A percentile compares a stretch with the other conserved stretches of the same genome.
These are phyloP conservation scores for Pythium angustatum DNA, from an alignment of 352 stramenopile species.

Conservation along the genomic window DNA sequence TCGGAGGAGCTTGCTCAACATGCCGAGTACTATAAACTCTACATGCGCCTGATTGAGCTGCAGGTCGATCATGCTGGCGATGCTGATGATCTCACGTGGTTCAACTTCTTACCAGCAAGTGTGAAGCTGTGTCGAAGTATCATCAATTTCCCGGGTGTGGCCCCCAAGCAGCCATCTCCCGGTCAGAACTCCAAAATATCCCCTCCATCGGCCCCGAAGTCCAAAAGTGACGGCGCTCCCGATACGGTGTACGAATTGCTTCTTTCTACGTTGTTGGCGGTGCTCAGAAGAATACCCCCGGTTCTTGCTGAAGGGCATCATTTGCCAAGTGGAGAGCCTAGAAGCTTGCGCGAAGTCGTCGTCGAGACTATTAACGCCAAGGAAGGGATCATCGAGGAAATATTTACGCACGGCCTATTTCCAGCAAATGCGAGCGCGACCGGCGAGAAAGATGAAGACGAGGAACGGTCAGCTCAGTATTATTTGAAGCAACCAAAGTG, in stretches of 20 bases:
- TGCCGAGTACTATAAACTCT: conserved; percentile 29
- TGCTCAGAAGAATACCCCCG: conserved; percentile 31
- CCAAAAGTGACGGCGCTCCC: conserved; percentile 1
- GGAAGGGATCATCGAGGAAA: conserved; percentile 31
- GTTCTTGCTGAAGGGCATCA: conserved; percentile 48
- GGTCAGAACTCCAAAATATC: conserved; percentile 1
- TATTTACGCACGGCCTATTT: conserved; percentile 32
- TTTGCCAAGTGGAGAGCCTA: conserved; percentile 38
- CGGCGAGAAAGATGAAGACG: conserved; percentile 22
- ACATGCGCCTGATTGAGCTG: conserved; percentile 14
- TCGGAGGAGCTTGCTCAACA: conserved; percentile 9
- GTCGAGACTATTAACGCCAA: conserved; percentile 25
- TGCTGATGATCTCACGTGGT: conserved; percentile 19
- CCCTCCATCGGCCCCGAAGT: neutral
- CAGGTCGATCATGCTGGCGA: neutral
- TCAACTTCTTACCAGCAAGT: conserved; percentile 26
- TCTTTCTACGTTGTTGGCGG: conserved; percentile 24
- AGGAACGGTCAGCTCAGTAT: conserved; percentile 53
- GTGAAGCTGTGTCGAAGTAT: conserved; percentile 22
- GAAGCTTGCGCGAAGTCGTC: conserved; percentile 27
- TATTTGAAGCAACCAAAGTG: conserved; percentile 83
- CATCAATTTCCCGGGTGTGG: conserved; percentile 16
- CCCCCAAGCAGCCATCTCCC: neutral
- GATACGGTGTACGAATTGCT: conserved; percentile 27
- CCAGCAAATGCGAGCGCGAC: conserved; percentile 21